phyloP scores from a whole-genome alignment of 345 rosid species.

The Populus nigra region DNA sequence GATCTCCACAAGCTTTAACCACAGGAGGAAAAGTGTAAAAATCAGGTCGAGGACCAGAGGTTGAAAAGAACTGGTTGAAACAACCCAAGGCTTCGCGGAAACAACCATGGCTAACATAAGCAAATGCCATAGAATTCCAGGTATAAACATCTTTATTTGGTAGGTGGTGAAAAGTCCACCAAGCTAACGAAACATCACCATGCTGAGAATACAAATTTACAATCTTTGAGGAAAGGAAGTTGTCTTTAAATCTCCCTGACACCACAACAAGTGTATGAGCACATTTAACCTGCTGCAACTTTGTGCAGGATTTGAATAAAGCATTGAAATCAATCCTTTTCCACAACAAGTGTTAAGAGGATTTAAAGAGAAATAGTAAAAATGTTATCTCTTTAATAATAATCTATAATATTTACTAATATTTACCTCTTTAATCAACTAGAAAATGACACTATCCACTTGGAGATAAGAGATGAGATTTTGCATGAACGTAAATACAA shows the following conservation, averaged over 20 bases:
- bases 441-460: too few relatives aligned
- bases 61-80: conserved; percentile 37
- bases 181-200: conserved; percentile 33
- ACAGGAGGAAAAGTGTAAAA: conserved; percentile 64
- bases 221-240: conserved; percentile 38
- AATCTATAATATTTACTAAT: too few relatives aligned
- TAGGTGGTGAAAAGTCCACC: conserved; percentile 37
- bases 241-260: conserved; percentile 28
- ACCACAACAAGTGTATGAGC: conserved; percentile 49
- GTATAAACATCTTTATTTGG: conserved; percentile 44
- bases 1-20: conserved; percentile 59
- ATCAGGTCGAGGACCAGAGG: conserved; percentile 59
- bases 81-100: conserved; percentile 39
- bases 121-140: conserved; percentile 59
- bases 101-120: conserved; percentile 37
- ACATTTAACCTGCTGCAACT: conserved; percentile 26
- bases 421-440: too few relatives aligned
- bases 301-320: conserved; percentile 42
- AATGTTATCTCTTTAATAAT: too few relatives aligned
- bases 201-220: conserved; percentile 45
- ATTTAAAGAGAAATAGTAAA: too few relatives aligned
- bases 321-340: conserved; percentile 30
- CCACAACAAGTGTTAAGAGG: too few relatives aligned
- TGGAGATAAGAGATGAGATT: too few relatives aligned
- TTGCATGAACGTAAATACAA: too few relatives aligned